Evolutionary conservation across 2,329 filamentous ascomycete species (phyloP).

Genomic region (Tolypocladium tropicale): DNA sequence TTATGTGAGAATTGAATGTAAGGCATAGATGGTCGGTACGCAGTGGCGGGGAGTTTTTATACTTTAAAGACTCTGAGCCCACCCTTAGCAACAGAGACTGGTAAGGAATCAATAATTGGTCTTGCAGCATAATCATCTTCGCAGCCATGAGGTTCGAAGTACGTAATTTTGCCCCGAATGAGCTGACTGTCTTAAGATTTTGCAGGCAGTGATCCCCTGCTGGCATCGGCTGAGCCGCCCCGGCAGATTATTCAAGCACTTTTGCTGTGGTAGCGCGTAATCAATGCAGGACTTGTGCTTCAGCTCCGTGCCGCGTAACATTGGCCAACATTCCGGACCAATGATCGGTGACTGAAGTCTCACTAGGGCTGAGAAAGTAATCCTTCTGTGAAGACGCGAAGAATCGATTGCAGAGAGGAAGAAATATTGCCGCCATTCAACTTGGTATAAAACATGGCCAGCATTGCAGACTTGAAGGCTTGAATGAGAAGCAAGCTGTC

Average conservation of each 20-base stretch:
- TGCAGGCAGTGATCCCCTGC: background rate
- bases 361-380: too few relatives aligned
- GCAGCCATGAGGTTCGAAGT: too few relatives aligned
- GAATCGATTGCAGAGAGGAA: background rate
- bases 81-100: background rate
- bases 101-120: background rate
- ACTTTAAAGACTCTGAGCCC: background rate
- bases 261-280: too few relatives aligned
- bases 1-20: background rate
- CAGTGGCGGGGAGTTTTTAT: background rate
- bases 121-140: background rate
- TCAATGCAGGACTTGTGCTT: background rate
- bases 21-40: background rate
- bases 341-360: background rate
- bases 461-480: background rate
- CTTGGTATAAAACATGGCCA: too few relatives aligned
- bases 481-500: too few relatives aligned
- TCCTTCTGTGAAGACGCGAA: background rate
- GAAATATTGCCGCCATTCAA: fast-evolving
- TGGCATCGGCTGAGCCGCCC: background rate
- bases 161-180: too few relatives aligned
- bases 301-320: background rate
- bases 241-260: background rate
- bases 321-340: background rate
- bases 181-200: background rate